Evolutionary conservation across 1,284 basidiomycete species (phyloP).

Genomic region (Ganoderma boninense): DNA sequence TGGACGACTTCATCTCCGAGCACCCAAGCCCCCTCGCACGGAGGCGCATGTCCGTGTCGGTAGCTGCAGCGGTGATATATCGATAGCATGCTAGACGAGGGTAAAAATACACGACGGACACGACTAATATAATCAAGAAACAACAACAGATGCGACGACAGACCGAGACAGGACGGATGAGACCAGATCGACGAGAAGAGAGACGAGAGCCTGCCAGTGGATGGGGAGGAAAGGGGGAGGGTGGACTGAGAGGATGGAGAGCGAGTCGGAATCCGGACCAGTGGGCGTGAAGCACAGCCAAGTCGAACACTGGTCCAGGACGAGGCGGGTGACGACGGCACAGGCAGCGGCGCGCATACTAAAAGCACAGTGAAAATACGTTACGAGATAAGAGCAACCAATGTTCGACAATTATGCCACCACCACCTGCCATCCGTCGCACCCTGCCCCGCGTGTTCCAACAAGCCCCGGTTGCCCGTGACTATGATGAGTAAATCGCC

Average conservation of each 20-base stretch:
- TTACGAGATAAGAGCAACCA: constrained; percentile 36
- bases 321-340: constrained; percentile 8
- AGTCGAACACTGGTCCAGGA: constrained; percentile 10
- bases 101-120: constrained; percentile 48
- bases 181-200: constrained; percentile 16
- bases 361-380: constrained; percentile 38
- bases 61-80: constrained; percentile 36
- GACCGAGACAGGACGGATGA: constrained; percentile 18
- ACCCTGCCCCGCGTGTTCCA: constrained; percentile 4
- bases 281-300: not conserved
- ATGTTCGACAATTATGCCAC: constrained; percentile 19
- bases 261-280: constrained; percentile 10
- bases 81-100: constrained; percentile 46
- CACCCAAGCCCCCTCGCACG: not conserved
- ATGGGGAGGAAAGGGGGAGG: constrained; percentile 12
- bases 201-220: constrained; percentile 16
- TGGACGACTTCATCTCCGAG: not conserved
- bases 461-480: constrained; percentile 7
- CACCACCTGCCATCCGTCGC: not conserved
- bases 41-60: not conserved
- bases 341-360: constrained; percentile 33
- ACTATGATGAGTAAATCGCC: constrained; percentile 61
- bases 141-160: constrained; percentile 46
- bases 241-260: constrained; percentile 1
- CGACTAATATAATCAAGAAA: constrained; percentile 43